Evolutionary conservation across 169 alveolate genomes (phyloP).

Genomic region (Haemoproteus tartakovskyi): DNA sequence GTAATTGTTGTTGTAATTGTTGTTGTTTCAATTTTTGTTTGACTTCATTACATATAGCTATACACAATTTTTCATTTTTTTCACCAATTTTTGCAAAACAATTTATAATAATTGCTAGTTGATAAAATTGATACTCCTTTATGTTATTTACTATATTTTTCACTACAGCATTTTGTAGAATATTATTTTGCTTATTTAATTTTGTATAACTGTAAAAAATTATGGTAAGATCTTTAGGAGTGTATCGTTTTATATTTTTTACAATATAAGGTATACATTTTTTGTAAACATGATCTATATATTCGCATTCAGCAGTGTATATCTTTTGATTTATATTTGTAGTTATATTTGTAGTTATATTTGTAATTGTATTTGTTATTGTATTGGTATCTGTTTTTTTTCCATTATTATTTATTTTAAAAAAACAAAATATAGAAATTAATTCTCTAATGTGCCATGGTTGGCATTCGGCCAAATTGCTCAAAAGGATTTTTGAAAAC

Average conservation of each 20-base stretch:
- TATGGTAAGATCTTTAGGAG: conserved; percentile 36
- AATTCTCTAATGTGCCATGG: conserved; percentile 58
- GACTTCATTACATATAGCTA: conserved; percentile 18
- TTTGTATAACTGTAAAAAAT: conserved; percentile 29
- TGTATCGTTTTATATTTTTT: conserved; percentile 6
- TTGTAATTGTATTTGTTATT: no score
- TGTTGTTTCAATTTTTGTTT: neutral
- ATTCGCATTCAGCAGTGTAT: no score
- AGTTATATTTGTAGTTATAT: no score
- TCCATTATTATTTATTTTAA: conserved; percentile 23
- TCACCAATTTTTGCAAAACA: conserved; percentile 15
- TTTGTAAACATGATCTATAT: conserved; percentile 7
- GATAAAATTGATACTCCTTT: conserved; percentile 14
- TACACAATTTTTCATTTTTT: conserved; percentile 41
- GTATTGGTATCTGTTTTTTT: no score
- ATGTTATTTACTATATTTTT: conserved; percentile 22
- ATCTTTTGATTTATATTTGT: no score
- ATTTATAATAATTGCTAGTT: conserved; percentile 31
- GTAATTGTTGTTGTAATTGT: neutral
- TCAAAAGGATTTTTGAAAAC: conserved; percentile 15
- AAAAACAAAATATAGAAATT: conserved; percentile 24
- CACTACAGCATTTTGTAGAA: conserved; percentile 3
- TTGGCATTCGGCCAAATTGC: neutral
- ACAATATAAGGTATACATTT: conserved; percentile 26
- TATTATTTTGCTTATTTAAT: conserved; percentile 19